Conservation (phyloP, 164 flowering plant species). For the Nymphaea thermarum region DNA sequence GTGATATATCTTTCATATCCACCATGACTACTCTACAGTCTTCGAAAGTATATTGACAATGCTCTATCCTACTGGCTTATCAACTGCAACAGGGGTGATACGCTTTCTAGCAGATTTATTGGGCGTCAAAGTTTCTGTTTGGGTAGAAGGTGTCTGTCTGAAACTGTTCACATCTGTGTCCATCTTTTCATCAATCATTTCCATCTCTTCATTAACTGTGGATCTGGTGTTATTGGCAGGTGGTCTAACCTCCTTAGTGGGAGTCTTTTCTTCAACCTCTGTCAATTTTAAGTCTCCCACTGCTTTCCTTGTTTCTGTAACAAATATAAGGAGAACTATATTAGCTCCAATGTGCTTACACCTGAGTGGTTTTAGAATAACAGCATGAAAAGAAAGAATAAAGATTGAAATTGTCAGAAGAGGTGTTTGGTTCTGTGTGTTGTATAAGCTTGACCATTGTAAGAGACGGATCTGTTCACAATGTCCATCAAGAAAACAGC, state of each 20-base stretch:
- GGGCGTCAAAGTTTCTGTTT: slow-evolving; percentile 8
- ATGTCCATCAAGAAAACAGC: too few relatives aligned
- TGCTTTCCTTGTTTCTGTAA: background rate
- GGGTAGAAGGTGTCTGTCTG: background rate
- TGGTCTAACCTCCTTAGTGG: background rate
- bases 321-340: background rate
- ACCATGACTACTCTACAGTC: background rate
- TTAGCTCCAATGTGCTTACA: background rate
- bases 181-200: background rate
- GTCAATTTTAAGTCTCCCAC: background rate
- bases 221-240: too few relatives aligned
- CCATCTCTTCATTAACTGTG: background rate
- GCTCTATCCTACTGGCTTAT: slow-evolving; percentile 8
- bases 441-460: too few relatives aligned
- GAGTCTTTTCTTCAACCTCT: background rate
- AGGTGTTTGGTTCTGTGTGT: too few relatives aligned
- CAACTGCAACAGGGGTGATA: slow-evolving; percentile 77
- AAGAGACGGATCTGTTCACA: too few relatives aligned
- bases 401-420: too few relatives aligned
- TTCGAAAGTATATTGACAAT: background rate
- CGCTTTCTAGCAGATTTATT: slow-evolving; percentile 68
- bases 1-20: background rate
- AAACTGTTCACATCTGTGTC: background rate
- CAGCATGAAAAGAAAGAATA: background rate
- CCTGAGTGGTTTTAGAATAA: too few relatives aligned